These are phyloP conservation scores for Solanum rostratum DNA, from an alignment of 257 asterid genomes.

Conservation along the genomic window DNA sequence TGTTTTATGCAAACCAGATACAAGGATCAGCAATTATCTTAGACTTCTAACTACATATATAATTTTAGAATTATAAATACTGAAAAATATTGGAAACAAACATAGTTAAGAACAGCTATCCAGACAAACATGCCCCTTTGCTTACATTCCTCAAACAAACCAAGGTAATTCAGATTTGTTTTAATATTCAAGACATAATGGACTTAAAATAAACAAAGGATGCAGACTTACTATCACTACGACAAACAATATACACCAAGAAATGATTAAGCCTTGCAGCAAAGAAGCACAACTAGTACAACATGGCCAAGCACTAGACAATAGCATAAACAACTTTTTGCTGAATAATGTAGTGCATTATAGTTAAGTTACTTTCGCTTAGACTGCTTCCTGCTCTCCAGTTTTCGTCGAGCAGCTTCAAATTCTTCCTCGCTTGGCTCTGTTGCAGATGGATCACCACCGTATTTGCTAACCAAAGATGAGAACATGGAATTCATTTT, in stretches of 20 bases:
- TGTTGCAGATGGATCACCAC: constrained; percentile 37
- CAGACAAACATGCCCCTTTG: background rate
- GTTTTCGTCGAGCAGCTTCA: constrained; percentile 64
- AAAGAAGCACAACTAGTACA: background rate
- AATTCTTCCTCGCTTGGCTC: constrained; percentile 94
- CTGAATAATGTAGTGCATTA: background rate
- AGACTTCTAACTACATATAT: background rate
- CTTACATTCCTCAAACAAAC: background rate
- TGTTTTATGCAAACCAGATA: background rate
- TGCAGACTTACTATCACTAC: background rate
- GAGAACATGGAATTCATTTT: constrained; percentile 72
- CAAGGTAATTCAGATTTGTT: background rate
- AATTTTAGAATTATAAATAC: background rate
- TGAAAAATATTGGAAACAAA: too few relatives aligned
- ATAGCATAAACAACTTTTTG: background rate
- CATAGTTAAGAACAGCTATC: background rate
- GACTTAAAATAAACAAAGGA: background rate
- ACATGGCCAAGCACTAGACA: background rate
- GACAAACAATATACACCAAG: background rate
- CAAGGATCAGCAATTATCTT: background rate
- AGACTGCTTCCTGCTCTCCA: constrained; percentile 47
- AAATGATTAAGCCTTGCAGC: background rate
- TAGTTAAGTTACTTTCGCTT: constrained; percentile 29
- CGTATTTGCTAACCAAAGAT: constrained; percentile 62
- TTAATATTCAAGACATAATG: background rate